A percentile compares a stretch with the other conserved stretches of the same genome.
phyloP scores from a whole-genome alignment of 306 rosid species.

The Lathyrus sativus region DNA sequence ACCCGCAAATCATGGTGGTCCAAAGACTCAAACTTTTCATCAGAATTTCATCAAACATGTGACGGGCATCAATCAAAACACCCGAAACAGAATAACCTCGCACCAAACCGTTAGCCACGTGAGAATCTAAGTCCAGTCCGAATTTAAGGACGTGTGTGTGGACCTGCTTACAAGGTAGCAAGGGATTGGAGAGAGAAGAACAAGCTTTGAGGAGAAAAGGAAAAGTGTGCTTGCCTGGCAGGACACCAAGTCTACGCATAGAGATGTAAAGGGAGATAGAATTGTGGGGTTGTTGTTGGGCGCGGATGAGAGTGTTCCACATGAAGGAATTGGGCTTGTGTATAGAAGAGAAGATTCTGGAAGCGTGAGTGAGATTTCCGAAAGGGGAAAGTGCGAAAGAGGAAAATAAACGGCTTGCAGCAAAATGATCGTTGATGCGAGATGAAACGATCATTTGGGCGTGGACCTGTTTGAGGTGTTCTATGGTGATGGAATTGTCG shows the following conservation, averaged over 20 bases:
- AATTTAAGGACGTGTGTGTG: constrained; percentile 48
- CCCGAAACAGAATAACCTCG: constrained; percentile 42
- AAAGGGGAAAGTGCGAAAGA: constrained; percentile 44
- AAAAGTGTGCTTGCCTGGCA: constrained; percentile 55
- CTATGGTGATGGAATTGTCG: constrained; percentile 40
- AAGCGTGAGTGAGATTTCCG: constrained; percentile 42
- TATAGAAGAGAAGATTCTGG: constrained; percentile 36
- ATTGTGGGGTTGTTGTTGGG: constrained; percentile 38
- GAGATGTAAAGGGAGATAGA: constrained; percentile 34
- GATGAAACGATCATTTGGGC: constrained; percentile 47
- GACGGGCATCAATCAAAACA: constrained; percentile 37
- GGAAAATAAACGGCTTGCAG: constrained; percentile 47
- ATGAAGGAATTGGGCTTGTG: constrained; percentile 48
- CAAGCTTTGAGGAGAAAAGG: constrained; percentile 53
- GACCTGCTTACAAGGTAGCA: constrained; percentile 42
- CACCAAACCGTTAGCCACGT: constrained; percentile 47
- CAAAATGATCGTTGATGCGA: constrained; percentile 45
- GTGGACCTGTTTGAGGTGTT: constrained; percentile 47
- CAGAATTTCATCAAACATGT: constrained; percentile 42
- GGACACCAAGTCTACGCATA: constrained; percentile 45
- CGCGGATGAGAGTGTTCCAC: constrained; percentile 56
- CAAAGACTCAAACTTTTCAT: constrained; percentile 42
- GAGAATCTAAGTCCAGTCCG: constrained; percentile 41
- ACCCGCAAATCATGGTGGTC: constrained; percentile 50
- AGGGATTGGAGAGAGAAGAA: constrained; percentile 25